phyloP scores from a whole-genome alignment of 106 monocot species.

The Apostasia ramifera region DNA sequence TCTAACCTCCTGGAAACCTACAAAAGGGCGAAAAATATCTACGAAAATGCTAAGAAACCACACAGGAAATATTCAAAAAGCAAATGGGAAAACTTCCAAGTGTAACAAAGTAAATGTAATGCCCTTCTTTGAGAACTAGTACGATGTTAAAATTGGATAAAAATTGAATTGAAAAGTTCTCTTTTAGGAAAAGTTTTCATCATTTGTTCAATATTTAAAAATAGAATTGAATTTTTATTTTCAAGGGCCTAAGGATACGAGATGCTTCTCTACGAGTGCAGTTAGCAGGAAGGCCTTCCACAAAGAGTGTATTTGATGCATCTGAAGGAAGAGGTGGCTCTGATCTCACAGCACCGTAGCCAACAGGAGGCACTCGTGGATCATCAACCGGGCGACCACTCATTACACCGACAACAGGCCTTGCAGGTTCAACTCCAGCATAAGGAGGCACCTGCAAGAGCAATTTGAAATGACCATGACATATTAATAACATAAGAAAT shows the following conservation, averaged over 20 bases:
- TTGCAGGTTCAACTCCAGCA: conserved; percentile 16
- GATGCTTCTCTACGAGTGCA: conserved; percentile 71
- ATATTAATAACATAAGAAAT: neutral
- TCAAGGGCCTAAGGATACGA: conserved; percentile 57
- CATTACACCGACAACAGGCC: conserved; percentile 34
- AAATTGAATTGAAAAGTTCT: no score
- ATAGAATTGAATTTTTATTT: no score
- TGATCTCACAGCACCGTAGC: conserved; percentile 26
- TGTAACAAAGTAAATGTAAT: neutral
- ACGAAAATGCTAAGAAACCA: conserved; percentile 33
- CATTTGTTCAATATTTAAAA: no score
- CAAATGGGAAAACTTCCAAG: neutral
- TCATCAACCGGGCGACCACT: conserved; percentile 40
- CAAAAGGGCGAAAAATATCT: conserved; percentile 76
- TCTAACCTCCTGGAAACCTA: conserved; percentile 63
- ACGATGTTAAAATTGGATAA: no score
- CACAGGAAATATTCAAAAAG: conserved; percentile 1
- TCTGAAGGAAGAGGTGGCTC: conserved; percentile 66
- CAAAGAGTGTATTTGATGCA: conserved; percentile 65
- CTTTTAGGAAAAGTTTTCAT: no score
- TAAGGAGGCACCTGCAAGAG: conserved; percentile 24
- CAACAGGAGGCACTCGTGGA: conserved; percentile 22
- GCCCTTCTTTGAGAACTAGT: no score
- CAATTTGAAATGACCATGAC: neutral
- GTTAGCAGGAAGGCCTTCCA: conserved; percentile 66